Conservation (phyloP, 2,329 filamentous ascomycete species). For the Ophiostoma triangulosporum region DNA sequence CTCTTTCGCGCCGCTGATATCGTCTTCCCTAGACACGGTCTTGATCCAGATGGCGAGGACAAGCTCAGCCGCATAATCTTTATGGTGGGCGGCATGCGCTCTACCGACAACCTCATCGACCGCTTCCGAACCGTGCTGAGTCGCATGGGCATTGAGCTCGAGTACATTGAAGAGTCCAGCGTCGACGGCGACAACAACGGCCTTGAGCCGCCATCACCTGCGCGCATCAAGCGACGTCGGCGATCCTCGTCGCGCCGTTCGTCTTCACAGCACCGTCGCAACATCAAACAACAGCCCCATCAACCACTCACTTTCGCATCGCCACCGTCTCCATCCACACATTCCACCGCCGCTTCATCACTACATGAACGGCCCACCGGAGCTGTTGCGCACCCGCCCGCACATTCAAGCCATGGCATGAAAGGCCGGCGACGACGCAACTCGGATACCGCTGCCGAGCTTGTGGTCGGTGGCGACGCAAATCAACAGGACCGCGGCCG, state of each 20-base stretch:
- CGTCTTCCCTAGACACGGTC: slow-evolving; percentile 55
- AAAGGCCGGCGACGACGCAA: slow-evolving; percentile 15
- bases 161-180: slow-evolving; percentile 32
- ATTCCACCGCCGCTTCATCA: slow-evolving; percentile 3
- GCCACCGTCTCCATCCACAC: slow-evolving; percentile 2
- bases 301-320: slow-evolving; percentile 1
- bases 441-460: slow-evolving; percentile 14
- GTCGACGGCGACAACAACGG: neutral
- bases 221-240: neutral
- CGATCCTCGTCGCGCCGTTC: neutral
- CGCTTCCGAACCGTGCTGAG: slow-evolving; percentile 57
- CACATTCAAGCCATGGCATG: slow-evolving; percentile 8
- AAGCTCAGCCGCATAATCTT: slow-evolving; percentile 68
- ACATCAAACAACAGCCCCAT: neutral
- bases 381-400: slow-evolving; percentile 9
- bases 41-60: slow-evolving; percentile 58
- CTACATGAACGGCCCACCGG: slow-evolving; percentile 4
- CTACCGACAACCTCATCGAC: slow-evolving; percentile 42
- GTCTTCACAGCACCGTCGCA: neutral
- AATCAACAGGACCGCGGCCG: slow-evolving; percentile 1
- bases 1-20: slow-evolving; percentile 72
- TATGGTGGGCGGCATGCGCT: slow-evolving; percentile 55
- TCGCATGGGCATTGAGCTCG: slow-evolving; percentile 58
- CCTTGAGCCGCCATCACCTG: neutral
- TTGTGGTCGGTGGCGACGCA: neutral